phyloP scores from a whole-genome alignment of 2,329 filamentous ascomycete species.

The Aspergillus sp. region DNA sequence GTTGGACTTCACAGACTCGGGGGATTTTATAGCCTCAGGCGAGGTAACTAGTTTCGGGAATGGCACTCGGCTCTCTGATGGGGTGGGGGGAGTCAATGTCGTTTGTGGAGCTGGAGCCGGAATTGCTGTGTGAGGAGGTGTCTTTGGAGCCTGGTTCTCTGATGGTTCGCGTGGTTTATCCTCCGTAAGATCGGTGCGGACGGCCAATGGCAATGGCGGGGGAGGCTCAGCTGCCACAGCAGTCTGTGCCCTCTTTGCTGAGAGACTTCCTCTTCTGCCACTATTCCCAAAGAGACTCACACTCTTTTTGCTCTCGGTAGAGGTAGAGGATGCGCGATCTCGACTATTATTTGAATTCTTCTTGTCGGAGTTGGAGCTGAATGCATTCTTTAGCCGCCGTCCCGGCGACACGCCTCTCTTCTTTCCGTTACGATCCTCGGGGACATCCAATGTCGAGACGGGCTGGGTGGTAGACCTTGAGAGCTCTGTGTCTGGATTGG shows the following conservation, averaged over 20 bases:
- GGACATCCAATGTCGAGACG: conserved; percentile 25
- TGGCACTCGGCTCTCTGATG: conserved; percentile 43
- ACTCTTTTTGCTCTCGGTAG: conserved; percentile 36
- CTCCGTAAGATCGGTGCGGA: conserved; percentile 26
- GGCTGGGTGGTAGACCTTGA: conserved; percentile 22
- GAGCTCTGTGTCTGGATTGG: conserved; percentile 36
- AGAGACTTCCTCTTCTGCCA: conserved; percentile 27
- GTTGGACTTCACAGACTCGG: conserved; percentile 28
- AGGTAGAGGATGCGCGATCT: conserved; percentile 40
- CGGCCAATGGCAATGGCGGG: conserved; percentile 29
- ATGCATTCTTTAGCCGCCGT: conserved; percentile 67
- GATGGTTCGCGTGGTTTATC: conserved; percentile 17
- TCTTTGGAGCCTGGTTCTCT: conserved; percentile 22
- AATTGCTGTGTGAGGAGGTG: conserved; percentile 26
- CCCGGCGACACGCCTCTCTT: conserved; percentile 65
- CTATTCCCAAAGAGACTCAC: conserved; percentile 33
- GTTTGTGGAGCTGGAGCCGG: conserved; percentile 41
- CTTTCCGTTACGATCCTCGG: conserved; percentile 32
- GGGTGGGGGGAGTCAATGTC: conserved; percentile 61
- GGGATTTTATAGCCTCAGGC: conserved; percentile 31
- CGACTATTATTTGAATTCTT: conserved; percentile 47
- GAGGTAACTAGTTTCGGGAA: conserved; percentile 29
- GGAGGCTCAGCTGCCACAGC: conserved; percentile 17
- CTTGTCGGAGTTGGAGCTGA: conserved; percentile 50
- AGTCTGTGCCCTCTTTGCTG: conserved; percentile 24